Conservation (phyloP, 2,329 filamentous ascomycete genomes). For the Epichloe coenophiala region DNA sequence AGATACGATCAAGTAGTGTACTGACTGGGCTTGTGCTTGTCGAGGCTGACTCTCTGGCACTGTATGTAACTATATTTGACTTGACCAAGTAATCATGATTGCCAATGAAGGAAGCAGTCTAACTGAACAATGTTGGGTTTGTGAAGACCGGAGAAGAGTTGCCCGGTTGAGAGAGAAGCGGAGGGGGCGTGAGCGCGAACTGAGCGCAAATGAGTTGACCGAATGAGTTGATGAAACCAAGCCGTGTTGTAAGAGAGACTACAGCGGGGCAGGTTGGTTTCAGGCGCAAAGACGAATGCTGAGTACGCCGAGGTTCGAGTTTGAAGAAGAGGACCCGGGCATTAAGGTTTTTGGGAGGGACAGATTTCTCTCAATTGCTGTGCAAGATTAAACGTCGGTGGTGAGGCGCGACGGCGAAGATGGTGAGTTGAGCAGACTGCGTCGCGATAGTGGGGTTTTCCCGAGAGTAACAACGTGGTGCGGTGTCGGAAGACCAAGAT, state of each 20-base stretch:
- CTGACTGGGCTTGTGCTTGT: neutral
- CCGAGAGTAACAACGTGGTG: neutral
- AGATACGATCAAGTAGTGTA: neutral
- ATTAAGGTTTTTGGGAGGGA: neutral
- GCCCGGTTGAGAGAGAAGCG: neutral
- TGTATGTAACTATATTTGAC: neutral
- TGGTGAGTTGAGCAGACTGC: neutral
- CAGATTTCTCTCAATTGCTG: neutral
- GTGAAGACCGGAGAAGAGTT: neutral
- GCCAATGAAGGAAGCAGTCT: neutral
- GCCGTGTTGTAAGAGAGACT: too few species aligned
- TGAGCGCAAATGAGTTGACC: too few species aligned
- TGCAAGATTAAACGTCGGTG: neutral
- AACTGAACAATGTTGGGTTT: neutral
- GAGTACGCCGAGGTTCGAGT: too few species aligned
- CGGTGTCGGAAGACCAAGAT: neutral
- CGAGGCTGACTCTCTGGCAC: neutral
- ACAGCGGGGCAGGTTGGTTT: too few species aligned
- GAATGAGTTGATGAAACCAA: too few species aligned
- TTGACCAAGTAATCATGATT: constrained; percentile 1
- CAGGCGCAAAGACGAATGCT: too few species aligned
- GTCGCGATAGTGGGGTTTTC: neutral
- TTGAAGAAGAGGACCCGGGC: neutral
- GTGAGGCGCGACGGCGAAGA: neutral
- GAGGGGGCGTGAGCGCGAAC: neutral